phyloP scores from a whole-genome alignment of 176 grass and related monocot genomes.

The Thalia dealbata region DNA sequence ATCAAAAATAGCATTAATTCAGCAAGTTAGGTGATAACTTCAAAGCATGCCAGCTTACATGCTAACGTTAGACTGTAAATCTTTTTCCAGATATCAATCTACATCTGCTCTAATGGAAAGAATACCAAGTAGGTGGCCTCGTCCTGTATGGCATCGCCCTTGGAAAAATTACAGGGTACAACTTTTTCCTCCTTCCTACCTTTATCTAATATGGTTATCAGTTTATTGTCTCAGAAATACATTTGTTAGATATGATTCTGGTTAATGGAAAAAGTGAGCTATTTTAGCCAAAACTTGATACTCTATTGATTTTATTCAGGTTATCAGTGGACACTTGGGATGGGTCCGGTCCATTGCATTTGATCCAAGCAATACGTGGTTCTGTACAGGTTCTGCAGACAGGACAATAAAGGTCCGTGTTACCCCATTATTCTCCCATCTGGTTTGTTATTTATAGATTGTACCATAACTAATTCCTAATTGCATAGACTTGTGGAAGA shows the following conservation, averaged over 20 bases:
- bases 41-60: no score
- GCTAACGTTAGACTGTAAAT: not conserved
- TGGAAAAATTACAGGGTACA: conserved; percentile 96
- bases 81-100: conserved; percentile 44
- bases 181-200: not conserved
- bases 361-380: conserved; percentile 90
- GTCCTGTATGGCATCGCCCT: conserved; percentile 85
- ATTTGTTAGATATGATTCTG: not conserved
- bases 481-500: no score
- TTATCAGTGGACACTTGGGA: conserved; percentile 95
- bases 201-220: not conserved
- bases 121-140: conserved; percentile 91
- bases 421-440: not conserved
- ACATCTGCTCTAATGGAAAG: conserved; percentile 89
- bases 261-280: not conserved
- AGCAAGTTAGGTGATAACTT: no score
- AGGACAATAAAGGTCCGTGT: conserved; percentile 79
- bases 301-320: conserved; percentile 33
- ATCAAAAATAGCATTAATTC: no score
- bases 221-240: not conserved
- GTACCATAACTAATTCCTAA: no score
- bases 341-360: conserved; percentile 95
- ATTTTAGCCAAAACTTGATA: not conserved
- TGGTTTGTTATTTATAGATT: not conserved
- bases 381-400: conserved; percentile 88